phyloP scores from a whole-genome alignment of 176 grass and related monocot genomes.

The Oropetium thomaeum region DNA sequence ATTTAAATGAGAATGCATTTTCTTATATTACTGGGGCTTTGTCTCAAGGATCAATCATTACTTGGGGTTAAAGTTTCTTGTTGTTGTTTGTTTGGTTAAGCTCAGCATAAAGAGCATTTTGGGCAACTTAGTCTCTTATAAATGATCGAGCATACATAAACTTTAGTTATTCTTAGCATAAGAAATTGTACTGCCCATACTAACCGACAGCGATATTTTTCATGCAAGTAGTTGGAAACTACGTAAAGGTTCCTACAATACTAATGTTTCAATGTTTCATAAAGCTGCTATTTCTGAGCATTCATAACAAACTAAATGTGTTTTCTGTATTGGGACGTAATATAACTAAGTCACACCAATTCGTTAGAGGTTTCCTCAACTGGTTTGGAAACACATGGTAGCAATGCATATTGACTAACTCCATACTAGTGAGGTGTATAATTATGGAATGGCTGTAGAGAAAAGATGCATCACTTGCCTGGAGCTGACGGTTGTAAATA shows the following conservation, averaged over 20 bases:
- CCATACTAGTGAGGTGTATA: slow-evolving; percentile 3
- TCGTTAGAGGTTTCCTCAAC: slow-evolving; percentile 20
- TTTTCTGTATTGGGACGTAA: not conserved
- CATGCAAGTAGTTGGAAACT: not conserved
- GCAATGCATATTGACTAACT: slow-evolving; percentile 23
- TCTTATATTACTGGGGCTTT: not conserved
- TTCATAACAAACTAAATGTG: slow-evolving; percentile 15
- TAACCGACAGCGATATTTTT: no score
- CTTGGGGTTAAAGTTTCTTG: not conserved
- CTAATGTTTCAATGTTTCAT: not conserved
- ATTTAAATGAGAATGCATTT: not conserved
- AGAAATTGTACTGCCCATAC: not conserved
- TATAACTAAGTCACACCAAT: not conserved
- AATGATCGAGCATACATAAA: not conserved
- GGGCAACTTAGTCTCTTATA: not conserved
- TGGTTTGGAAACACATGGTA: slow-evolving; percentile 18
- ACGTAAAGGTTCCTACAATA: not conserved
- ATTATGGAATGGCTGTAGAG: not conserved
- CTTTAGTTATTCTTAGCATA: not conserved
- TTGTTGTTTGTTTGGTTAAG: not conserved
- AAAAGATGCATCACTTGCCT: slow-evolving; percentile 51
- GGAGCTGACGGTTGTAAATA: slow-evolving; percentile 48
- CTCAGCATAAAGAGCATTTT: slow-evolving; percentile 8
- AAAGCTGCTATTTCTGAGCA: not conserved
- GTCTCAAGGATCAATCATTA: not conserved